Base-by-base conservation (phyloP, 768 basidiomycete genomes). In the Guyanaporus albipodus region DNA sequence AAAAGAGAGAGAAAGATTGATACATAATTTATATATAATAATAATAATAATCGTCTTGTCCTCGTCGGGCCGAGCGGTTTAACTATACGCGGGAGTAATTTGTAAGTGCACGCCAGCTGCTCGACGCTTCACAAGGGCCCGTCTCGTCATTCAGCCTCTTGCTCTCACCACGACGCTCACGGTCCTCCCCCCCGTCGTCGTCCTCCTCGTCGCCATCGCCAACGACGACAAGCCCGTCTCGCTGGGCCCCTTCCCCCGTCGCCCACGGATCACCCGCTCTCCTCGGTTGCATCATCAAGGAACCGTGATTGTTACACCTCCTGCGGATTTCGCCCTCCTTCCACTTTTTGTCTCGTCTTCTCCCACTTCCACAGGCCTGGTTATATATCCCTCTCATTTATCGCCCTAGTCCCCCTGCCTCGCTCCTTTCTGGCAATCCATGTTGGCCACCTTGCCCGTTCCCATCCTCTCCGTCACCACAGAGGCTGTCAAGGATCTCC, bases 401-500 rank as follows among this genome's bases (percentile, higher is more conserved):
- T 46, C 50, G 27, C 40, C 40, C 33, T 19, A 44, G 36, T 32
- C 27, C 37, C 38, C 31, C 8, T 31, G 2, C 3, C 19, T 32
- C 44, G 8, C 46, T 54, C 61, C 48, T 38, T 49, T 36, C 53
- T 52, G 44, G 28, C 27, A 22, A 17, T 32, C 59, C 54, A 82
- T 82, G 81, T 60, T 77, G 42, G 50, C 70, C 44, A 58, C 69
- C 23, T 78, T 86, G 22, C 75, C 84, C n/a, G 67, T 70, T 7
- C 86, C 85, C 27, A 76, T 89, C 29, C 78, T 90, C 43, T 72
- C 79, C 24, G 71, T 90, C 54, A 73, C 81, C 7, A 70, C 76
- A 17, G 86, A 86, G 50, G 84, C 74, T 17, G 74, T 90, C 50
- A 74, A 72, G 56, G 79, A 84, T 52, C 75, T 88, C 51, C 78